Evolutionary conservation across 306 rosid species (phyloP).

Genomic region (Datisca glomerata): DNA sequence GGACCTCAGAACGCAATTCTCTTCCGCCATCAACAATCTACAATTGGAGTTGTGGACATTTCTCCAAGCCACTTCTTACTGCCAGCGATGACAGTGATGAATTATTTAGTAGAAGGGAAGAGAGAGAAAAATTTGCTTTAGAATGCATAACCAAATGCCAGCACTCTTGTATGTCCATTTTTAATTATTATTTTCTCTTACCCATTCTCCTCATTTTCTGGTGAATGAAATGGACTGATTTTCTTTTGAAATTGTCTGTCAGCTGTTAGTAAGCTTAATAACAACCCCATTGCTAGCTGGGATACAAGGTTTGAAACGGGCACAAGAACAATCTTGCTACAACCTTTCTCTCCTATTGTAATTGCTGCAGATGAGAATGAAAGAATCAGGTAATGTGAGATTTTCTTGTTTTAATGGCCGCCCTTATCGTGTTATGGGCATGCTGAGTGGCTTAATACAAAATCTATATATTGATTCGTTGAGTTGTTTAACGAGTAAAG

Average conservation of each 20-base stretch:
- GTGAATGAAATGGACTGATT: constrained; percentile 1
- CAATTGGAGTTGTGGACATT: constrained; percentile 94
- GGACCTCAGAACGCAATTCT: constrained; percentile 64
- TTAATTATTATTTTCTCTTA: constrained; percentile 6
- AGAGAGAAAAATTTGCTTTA: constrained; percentile 75
- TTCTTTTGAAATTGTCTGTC: too few species aligned
- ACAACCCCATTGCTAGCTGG: constrained; percentile 85
- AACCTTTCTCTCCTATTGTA: constrained; percentile 88
- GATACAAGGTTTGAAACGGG: constrained; percentile 65
- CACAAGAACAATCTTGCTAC: constrained; percentile 64
- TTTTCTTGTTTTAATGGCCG: too few species aligned
- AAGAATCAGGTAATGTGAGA: constrained; percentile 91
- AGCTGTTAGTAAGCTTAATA: constrained; percentile 79
- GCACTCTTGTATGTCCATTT: constrained; percentile 56
- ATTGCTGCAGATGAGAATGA: constrained; percentile 94
- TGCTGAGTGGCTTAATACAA: too few species aligned
- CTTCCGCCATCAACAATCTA: constrained; percentile 89
- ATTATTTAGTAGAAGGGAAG: constrained; percentile 66
- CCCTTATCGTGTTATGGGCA: too few species aligned
- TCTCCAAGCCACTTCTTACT: constrained; percentile 83
- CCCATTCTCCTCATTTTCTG: not conserved
- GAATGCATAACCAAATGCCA: constrained; percentile 90
- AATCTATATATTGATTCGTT: too few species aligned
- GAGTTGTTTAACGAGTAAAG: too few species aligned
- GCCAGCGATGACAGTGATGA: constrained; percentile 66